phyloP scores from a whole-genome alignment of 306 rosid species.

The Arachis stenosperma region DNA sequence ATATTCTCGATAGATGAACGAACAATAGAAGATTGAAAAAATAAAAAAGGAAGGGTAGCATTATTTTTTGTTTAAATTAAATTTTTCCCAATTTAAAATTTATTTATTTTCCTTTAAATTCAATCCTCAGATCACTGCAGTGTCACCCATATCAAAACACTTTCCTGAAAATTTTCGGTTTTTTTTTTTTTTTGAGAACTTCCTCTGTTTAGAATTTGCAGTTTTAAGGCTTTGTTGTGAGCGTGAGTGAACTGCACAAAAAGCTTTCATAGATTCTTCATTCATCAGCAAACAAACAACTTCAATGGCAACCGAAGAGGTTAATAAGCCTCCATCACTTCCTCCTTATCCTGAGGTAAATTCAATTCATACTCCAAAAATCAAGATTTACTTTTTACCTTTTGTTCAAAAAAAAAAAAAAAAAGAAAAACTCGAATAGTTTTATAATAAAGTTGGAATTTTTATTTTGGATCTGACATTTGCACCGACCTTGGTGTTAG shows the following conservation, averaged over 20 bases:
- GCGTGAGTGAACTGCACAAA: neutral
- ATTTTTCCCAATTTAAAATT: constrained; percentile 37
- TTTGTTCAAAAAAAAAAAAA: neutral
- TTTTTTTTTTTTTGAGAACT: neutral
- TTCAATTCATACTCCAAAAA: neutral
- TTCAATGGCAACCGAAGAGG: constrained; percentile 79
- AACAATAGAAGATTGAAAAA: constrained; percentile 29
- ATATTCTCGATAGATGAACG: constrained; percentile 31
- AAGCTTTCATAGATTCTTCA: constrained; percentile 36
- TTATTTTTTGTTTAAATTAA: neutral
- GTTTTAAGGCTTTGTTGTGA: neutral
- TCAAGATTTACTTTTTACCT: neutral
- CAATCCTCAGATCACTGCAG: constrained; percentile 42
- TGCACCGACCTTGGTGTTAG: neutral
- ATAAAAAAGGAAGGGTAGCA: constrained; percentile 26
- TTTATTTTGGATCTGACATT: constrained; percentile 16
- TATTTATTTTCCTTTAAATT: constrained; percentile 52
- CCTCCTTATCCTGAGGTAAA: constrained; percentile 89
- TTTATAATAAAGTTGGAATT: neutral
- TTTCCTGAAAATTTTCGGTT: neutral
- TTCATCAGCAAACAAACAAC: constrained; percentile 12
- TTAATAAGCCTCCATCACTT: constrained; percentile 63
- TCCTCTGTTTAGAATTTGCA: constrained; percentile 2
- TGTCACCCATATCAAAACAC: constrained; percentile 45
- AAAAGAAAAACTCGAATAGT: neutral